Conservation (phyloP, 306 rosid genomes). For the Prosopis cineraria region DNA sequence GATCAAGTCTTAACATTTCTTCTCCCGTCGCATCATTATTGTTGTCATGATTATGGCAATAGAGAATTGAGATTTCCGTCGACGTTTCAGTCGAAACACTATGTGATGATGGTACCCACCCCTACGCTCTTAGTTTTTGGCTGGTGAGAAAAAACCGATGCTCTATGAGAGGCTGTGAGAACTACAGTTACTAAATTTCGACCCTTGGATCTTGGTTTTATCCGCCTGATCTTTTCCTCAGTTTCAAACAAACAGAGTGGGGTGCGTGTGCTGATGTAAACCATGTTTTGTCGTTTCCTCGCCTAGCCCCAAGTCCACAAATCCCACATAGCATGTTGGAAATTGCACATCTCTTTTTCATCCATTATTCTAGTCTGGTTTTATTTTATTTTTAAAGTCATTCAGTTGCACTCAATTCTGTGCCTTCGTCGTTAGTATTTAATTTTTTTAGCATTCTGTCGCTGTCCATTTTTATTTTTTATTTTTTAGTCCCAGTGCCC, state of each 20-base stretch:
- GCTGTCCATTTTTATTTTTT: too few species aligned
- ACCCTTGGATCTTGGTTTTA: too few species aligned
- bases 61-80: not conserved
- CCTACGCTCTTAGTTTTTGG: too few species aligned
- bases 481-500: too few species aligned
- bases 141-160: not conserved
- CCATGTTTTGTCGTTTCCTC: conserved; percentile 45
- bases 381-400: not conserved
- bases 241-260: not conserved
- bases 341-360: conserved; percentile 12
- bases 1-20: too few species aligned
- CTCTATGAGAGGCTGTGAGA: too few species aligned
- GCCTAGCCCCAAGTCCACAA: conserved; percentile 35
- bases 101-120: too few species aligned
- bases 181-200: not conserved
- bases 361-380: not conserved
- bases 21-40: too few species aligned
- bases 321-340: conserved; percentile 21
- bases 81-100: not conserved
- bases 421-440: not conserved
- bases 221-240: not conserved
- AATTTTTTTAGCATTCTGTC: not conserved
- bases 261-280: conserved; percentile 15
- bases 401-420: too few species aligned
- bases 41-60: too few species aligned